Conservation (phyloP, 2,329 filamentous ascomycete species). For the Hymenoscyphus occultus region DNA sequence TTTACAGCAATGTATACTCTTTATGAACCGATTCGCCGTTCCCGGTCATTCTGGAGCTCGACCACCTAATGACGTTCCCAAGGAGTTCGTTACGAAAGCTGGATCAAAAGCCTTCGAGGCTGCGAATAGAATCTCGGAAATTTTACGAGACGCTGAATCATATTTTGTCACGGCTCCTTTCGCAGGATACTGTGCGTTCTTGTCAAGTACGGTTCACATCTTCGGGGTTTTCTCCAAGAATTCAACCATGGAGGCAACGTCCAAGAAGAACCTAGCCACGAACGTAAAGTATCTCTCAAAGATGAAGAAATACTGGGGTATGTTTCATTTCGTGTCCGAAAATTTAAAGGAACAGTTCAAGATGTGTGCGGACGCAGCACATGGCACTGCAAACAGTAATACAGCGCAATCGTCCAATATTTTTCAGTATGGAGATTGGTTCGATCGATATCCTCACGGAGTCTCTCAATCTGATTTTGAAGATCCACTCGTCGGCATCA, state of each 20-base stretch:
- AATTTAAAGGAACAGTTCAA: conserved; percentile 87
- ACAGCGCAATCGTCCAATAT: conserved; percentile 56
- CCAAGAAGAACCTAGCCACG: conserved; percentile 79
- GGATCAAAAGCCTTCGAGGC: conserved; percentile 75
- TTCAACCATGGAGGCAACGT: conserved; percentile 66
- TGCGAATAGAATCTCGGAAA: conserved; percentile 79
- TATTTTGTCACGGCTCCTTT: conserved; percentile 87
- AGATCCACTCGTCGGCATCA: conserved; percentile 64
- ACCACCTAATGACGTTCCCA: conserved; percentile 63
- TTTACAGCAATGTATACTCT: conserved; percentile 84
- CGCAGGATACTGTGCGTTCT: conserved; percentile 90
- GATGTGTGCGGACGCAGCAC: conserved; percentile 76
- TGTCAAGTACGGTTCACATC: conserved; percentile 91
- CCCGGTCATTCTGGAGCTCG: conserved; percentile 56
- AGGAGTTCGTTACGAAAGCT: conserved; percentile 72
- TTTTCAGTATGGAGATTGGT: conserved; percentile 98
- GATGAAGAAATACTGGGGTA: conserved; percentile 98
- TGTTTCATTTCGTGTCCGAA: conserved; percentile 96
- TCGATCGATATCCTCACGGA: conserved; percentile 89
- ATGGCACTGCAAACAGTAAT: conserved; percentile 51
- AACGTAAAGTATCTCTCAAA: conserved; percentile 89
- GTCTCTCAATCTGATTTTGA: conserved; percentile 82
- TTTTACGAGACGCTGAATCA: conserved; percentile 77
- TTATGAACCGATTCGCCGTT: conserved; percentile 84
- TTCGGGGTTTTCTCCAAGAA: conserved; percentile 89